Base-by-base conservation (phyloP, 768 basidiomycete species). In the Pseudohyphozyma bogoriensis region DNA sequence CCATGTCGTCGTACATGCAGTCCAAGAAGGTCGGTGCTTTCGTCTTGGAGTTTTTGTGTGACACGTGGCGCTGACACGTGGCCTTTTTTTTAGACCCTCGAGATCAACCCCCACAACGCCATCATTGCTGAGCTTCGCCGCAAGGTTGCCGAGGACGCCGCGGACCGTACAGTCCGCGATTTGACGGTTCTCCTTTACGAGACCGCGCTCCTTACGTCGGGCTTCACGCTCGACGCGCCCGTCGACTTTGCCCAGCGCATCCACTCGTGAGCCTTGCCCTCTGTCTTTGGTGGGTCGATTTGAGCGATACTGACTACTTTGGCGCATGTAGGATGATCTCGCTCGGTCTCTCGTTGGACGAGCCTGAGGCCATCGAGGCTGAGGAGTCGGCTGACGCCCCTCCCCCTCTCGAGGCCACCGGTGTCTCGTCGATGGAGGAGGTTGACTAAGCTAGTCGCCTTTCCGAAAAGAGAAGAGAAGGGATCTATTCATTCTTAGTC, bases 1-100 rank as follows among this genome's bases (percentile, higher is more conserved):
- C 87, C 62, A 93, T 93, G 92, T 95, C 91, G 29, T 93, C 90
- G 29, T 96, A 95, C 81, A 96, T 95, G 91, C 88, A 89, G 31
- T 87, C 85, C 63, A 70, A 70, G 65, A 95, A 37, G 37, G 60
- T 61, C 10, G 40, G 60, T 55, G n/a, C n/a, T n/a, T 15, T 3
- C 9, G 8, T 13, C n/a, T 45, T n/a, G n/a, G n/a, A n/a, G n/a
- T n/a, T n/a, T n/a, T n/a, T n/a, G n/a, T n/a, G n/a, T n/a, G n/a
- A n/a, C n/a, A n/a, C n/a, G n/a, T n/a, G n/a, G n/a, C n/a, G n/a
- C n/a, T n/a, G n/a, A n/a, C n/a, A n/a, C n/a, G n/a, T n/a, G n/a
- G n/a, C n/a, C n/a, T n/a, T n/a, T n/a, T n/a, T n/a, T n/a, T n/a
- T n/a, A 95, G 85, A 95, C 92, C 12, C 82, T 96, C 63, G 93